A percentile compares a stretch with the other conserved stretches of the same genome.
Evolutionary conservation across 352 stramenopile species (phyloP).

Genomic region (Peronospora belbahrii): DNA sequence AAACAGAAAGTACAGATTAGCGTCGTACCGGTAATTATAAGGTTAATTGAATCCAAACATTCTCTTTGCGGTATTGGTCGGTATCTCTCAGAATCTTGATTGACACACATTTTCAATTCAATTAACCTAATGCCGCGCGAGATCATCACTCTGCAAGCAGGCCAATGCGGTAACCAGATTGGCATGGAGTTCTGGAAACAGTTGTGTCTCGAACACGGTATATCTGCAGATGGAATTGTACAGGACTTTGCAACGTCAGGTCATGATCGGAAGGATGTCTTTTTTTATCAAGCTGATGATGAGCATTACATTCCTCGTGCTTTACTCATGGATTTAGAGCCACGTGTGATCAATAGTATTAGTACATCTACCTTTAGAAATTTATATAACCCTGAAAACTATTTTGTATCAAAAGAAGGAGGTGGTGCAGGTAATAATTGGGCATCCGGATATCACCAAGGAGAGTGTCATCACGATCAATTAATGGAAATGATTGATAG

Average conservation of each 20-base stretch:
- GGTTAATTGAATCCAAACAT: too few relatives aligned
- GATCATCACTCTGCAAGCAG: conserved; percentile 99
- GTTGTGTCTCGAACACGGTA: conserved; percentile 97
- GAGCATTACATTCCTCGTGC: conserved; percentile 97
- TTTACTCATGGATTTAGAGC: conserved; percentile 98
- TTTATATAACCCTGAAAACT: conserved; percentile 99
- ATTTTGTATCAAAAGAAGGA: conserved; percentile 91
- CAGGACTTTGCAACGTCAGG: conserved; percentile 89
- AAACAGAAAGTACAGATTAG: too few relatives aligned
- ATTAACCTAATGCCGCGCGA: conserved; percentile 89
- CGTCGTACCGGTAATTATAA: too few relatives aligned
- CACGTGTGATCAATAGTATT: conserved; percentile 90
- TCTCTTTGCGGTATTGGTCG: too few relatives aligned
- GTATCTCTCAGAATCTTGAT: too few relatives aligned
- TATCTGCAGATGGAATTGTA: conserved; percentile 94
- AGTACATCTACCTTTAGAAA: conserved; percentile 88
- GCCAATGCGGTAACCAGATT: conserved; percentile 99
- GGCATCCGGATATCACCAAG: conserved; percentile 89
- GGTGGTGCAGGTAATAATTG: conserved; percentile 91
- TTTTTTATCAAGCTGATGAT: conserved; percentile 99
- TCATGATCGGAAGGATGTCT: conserved; percentile 98
- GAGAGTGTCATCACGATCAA: conserved; percentile 92
- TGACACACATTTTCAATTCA: too few relatives aligned
- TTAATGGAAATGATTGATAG: conserved; percentile 99
- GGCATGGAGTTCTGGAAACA: conserved; percentile 99